phyloP scores from a whole-genome alignment of 1,139 yeast genomes.

The Protomyces pachydermus region DNA sequence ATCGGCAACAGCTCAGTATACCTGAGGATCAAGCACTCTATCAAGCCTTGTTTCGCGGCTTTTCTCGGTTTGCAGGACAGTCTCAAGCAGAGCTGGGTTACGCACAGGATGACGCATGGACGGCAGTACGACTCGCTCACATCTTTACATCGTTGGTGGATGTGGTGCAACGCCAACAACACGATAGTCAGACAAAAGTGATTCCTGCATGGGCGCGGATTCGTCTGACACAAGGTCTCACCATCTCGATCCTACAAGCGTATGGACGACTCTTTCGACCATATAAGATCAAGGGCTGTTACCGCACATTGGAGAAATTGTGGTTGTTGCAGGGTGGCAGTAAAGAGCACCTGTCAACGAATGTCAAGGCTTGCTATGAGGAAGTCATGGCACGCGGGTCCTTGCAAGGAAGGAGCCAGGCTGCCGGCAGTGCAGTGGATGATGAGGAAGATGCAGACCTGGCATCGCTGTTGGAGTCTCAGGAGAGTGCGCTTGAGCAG shows the following conservation, averaged over 20 bases:
- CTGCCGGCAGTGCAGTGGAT: too few species aligned
- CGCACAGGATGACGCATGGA: neutral
- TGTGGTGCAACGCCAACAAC: neutral
- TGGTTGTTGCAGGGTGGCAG: neutral
- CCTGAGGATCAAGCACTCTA: slow-evolving; percentile 16
- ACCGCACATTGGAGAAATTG: neutral
- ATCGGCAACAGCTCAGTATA: neutral
- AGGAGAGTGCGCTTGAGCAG: too few species aligned
- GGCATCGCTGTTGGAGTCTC: too few species aligned
- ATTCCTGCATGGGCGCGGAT: neutral
- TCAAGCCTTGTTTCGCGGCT: slow-evolving; percentile 8
- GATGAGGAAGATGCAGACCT: too few species aligned
- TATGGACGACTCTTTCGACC: slow-evolving; percentile 1
- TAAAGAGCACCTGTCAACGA: neutral
- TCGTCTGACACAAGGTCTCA: slow-evolving; percentile 1
- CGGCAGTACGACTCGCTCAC: neutral
- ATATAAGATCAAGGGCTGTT: neutral
- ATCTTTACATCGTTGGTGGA: slow-evolving; percentile 1
- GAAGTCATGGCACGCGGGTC: neutral
- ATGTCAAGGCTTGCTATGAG: neutral
- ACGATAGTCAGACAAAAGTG: neutral
- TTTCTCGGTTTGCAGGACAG: neutral
- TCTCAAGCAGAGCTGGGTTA: neutral
- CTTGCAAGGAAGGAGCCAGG: too few species aligned
- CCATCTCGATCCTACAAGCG: slow-evolving; percentile 1